A percentile compares a stretch with the other conserved stretches of the same genome.
phyloP scores from a whole-genome alignment of 306 rosid genomes.

The Gillenia trifoliata region DNA sequence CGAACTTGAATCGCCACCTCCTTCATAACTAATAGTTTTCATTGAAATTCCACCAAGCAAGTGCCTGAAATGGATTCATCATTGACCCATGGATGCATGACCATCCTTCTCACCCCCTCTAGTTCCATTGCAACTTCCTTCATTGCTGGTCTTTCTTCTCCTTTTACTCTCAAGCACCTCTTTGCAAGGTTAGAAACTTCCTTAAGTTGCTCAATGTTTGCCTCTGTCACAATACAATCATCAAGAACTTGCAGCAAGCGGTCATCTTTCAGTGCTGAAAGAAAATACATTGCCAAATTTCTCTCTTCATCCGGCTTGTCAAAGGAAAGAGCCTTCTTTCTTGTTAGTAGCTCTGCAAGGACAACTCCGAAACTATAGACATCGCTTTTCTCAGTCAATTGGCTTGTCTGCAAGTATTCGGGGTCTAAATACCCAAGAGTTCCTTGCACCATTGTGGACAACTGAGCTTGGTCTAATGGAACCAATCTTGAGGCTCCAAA shows the following conservation, averaged over 20 bases:
- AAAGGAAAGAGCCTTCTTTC: neutral
- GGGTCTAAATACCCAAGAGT: constrained; percentile 26
- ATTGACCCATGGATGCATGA: neutral
- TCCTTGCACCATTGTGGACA: constrained; percentile 18
- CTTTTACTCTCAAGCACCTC: neutral
- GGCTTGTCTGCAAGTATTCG: constrained; percentile 16
- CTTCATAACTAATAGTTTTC: neutral
- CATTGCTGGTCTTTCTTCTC: constrained; percentile 6
- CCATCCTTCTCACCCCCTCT: neutral
- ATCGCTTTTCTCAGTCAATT: constrained; percentile 22
- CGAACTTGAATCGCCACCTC: neutral
- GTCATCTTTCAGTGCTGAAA: neutral
- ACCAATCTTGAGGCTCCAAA: constrained; percentile 7
- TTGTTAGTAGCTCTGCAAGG: constrained; percentile 16
- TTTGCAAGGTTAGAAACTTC: neutral
- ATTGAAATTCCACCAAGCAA: constrained; percentile 2
- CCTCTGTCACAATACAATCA: neutral
- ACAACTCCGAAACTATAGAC: constrained; percentile 30
- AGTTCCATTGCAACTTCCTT: neutral
- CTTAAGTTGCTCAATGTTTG: neutral
- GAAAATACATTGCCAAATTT: neutral
- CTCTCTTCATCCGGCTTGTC: neutral
- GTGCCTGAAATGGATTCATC: neutral
- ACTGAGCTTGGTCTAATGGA: neutral
- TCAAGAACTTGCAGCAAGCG: neutral